Conservation (phyloP, 192 early-diverging fungal genomes). For the Rhizoclosmatium globosum region DNA sequence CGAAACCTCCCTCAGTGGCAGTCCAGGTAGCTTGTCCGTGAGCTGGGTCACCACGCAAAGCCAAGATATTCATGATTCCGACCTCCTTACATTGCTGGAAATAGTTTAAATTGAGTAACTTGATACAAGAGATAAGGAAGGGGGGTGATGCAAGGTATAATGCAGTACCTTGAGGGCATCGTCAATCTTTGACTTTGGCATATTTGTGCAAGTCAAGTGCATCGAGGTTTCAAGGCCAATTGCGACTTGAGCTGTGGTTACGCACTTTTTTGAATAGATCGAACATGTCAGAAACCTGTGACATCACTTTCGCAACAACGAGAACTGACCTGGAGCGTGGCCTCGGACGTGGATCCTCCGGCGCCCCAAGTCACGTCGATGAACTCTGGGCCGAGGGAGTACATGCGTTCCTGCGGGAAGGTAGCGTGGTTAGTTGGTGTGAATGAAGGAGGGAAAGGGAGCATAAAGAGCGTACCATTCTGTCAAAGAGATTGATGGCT, state of each 20-base stretch:
- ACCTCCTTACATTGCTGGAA: conserved; percentile 78
- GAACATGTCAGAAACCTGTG: conserved; percentile 10
- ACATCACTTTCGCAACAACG: conserved; percentile 7
- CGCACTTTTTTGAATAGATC: conserved; percentile 32
- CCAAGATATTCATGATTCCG: conserved; percentile 97
- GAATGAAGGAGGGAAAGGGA: too few species aligned
- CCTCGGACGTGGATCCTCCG: conserved; percentile 87
- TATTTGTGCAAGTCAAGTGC: conserved; percentile 99
- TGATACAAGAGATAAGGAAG: too few species aligned
- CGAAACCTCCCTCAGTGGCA: conserved; percentile 85
- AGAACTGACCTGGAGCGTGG: conserved; percentile 79
- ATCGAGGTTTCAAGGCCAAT: conserved; percentile 96
- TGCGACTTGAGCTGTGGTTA: conserved; percentile 85
- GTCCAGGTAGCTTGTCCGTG: conserved; percentile 83
- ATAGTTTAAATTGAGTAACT: neutral
- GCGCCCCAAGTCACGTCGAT: conserved; percentile 98
- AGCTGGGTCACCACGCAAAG: conserved; percentile 94
- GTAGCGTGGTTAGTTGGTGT: too few species aligned
- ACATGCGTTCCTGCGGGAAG: conserved; percentile 82
- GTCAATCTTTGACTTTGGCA: conserved; percentile 89
- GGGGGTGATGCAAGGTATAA: too few species aligned
- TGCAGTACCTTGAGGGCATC: conserved; percentile 68
- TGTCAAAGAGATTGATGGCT: conserved; percentile 95
- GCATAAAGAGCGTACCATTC: conserved; percentile 63
- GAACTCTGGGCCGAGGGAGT: conserved; percentile 91